Base-by-base conservation (phyloP, 1,284 basidiomycete genomes). In the Malassezia restricta region DNA sequence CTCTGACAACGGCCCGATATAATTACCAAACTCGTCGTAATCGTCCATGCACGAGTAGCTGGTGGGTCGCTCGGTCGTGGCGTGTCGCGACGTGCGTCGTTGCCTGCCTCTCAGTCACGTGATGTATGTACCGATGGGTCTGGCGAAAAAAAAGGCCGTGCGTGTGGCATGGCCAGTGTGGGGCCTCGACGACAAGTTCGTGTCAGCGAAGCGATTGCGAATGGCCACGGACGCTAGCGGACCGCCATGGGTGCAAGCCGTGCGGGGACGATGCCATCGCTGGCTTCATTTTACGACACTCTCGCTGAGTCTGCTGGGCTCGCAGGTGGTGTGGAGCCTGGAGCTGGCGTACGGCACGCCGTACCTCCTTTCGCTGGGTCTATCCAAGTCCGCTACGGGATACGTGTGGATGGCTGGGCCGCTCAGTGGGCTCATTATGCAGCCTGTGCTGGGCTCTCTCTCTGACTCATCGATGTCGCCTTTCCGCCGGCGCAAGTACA, bases 401-500 rank as follows among this genome's bases (percentile, higher is more conserved):
- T 79, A 95, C 12, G 92, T 98, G 29, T 98, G 92, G 92, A 80
- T 98, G 40, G 92, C 92, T 29, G 94, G 91, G 5, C 89, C 89
- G 0, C 75, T 96, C 54, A 87, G 86, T 51, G 92, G 92, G 6
- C 78, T 98, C 42, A 78, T 98, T 49, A 89, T 89, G 5, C 92
- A 98, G 73, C 92, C 92, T 15, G 79, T 96, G 55, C 91, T 98
- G 61, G 92, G 87, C 83, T 63, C 89, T 5, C 82, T 96, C 63
- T 95, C 90, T 6, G 91, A 96, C 74, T 83, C 86, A 32, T 94
- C 89, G 0, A 80, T 80, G 1, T 92, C 88, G 17, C 83, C 82
- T 65, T 95, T 86, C 71, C 55, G 64, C 38, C 79, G 91, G 43
- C 79, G 92, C 54, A 88, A 85, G 74, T 96, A 90, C 88, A 82